These are phyloP conservation scores for Biscogniauxia mediterranea DNA, from an alignment of 2,329 filamentous ascomycete species.

Conservation along the genomic window DNA sequence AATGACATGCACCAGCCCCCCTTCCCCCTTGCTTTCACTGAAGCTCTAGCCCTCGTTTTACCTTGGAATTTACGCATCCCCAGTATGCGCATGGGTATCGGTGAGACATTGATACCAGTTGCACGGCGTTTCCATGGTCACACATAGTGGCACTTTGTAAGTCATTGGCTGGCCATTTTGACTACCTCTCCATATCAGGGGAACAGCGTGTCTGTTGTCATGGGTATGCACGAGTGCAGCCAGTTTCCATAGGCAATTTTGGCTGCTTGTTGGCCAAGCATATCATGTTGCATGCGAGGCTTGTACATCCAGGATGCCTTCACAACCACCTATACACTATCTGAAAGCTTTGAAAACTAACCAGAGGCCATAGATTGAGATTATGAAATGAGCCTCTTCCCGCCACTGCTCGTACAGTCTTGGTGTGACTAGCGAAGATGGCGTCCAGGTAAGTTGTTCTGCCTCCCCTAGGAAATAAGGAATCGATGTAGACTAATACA, in stretches of 20 bases:
- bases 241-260: not conserved
- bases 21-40: not conserved
- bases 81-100: not conserved
- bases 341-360: not conserved
- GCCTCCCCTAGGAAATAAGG: constrained; percentile 4
- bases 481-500: constrained; percentile 26
- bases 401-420: constrained; percentile 28
- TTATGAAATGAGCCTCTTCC: constrained; percentile 28
- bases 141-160: not conserved
- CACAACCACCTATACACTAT: constrained; percentile 1
- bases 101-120: not conserved
- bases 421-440: constrained; percentile 46
- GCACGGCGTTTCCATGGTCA: not conserved
- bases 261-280: not conserved
- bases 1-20: not conserved
- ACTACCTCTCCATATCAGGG: not conserved
- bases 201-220: not conserved
- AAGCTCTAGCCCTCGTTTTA: not conserved
- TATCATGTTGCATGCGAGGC: not conserved
- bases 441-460: constrained; percentile 49
- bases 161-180: not conserved
- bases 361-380: constrained; percentile 13
- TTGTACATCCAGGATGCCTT: constrained; percentile 4
- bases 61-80: not conserved
- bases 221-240: not conserved